These are phyloP conservation scores for Helicostylum pulchrum DNA, from an alignment of 192 early-diverging fungal genomes.

Conservation along the genomic window DNA sequence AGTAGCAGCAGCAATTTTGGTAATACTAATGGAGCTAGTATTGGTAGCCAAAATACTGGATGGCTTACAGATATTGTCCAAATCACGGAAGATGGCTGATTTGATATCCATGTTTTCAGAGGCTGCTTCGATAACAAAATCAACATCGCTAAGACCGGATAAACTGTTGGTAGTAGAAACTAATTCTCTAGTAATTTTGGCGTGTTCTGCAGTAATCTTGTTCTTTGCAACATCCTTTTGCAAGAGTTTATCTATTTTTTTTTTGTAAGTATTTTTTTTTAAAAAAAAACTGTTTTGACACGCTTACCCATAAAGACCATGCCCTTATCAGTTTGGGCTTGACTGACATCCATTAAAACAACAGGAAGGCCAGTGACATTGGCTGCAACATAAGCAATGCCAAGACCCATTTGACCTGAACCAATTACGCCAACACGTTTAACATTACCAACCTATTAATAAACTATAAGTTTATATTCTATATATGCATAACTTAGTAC, in stretches of 20 bases:
- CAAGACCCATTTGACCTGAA: conserved; percentile 93
- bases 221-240: conserved; percentile 90
- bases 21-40: conserved; percentile 96
- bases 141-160: conserved; percentile 58
- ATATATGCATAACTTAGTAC: background rate
- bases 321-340: conserved; percentile 75
- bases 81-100: conserved; percentile 71
- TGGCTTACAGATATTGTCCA: conserved; percentile 62
- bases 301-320: conserved; percentile 73
- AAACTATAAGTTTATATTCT: background rate
- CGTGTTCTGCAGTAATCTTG: conserved; percentile 77
- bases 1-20: conserved; percentile 94
- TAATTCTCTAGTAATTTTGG: conserved; percentile 53
- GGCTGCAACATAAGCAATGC: conserved; percentile 89
- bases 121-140: conserved; percentile 94
- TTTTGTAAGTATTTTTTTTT: background rate
- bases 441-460: conserved; percentile 9
- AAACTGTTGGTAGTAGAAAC: conserved; percentile 63
- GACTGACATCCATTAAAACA: conserved; percentile 76
- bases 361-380: conserved; percentile 76
- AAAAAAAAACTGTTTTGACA: background rate
- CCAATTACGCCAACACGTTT: conserved; percentile 82
- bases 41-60: conserved; percentile 90
- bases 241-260: conserved; percentile 66
- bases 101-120: conserved; percentile 86